These are phyloP conservation scores for Umbilicus rupestris DNA, from an alignment of 164 flowering plant species.

Conservation along the genomic window DNA sequence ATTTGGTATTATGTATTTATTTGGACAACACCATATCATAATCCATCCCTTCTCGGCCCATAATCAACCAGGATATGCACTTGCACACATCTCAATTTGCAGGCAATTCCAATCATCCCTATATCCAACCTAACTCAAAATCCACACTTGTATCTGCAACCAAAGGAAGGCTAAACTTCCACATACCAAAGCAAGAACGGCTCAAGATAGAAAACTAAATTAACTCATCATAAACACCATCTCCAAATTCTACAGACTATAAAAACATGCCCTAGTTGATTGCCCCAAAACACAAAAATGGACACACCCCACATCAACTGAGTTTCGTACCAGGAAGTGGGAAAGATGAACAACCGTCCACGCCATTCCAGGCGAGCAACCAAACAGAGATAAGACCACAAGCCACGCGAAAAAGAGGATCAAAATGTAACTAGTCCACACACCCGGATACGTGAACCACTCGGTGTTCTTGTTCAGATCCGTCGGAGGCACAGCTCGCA, in stretches of 20 bases:
- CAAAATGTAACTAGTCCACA: slow-evolving; percentile 58
- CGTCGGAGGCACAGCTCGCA: slow-evolving; percentile 34
- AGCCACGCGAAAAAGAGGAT: slow-evolving; percentile 63
- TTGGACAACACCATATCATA: too few relatives aligned
- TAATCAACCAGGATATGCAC: too few relatives aligned
- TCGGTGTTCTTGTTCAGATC: slow-evolving; percentile 71
- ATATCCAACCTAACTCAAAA: too few relatives aligned
- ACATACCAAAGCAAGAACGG: background rate
- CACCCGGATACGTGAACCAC: slow-evolving; percentile 76
- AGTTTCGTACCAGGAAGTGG: slow-evolving; percentile 37
- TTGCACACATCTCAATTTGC: too few relatives aligned
- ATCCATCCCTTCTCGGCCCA: too few relatives aligned
- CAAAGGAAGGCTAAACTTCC: background rate
- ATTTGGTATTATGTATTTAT: too few relatives aligned
- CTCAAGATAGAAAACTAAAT: background rate
- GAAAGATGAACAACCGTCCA: slow-evolving; percentile 62
- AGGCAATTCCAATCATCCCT: too few relatives aligned
- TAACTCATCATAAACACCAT: background rate
- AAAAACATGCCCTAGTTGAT: background rate
- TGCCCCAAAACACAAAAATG: background rate
- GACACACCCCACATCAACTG: background rate
- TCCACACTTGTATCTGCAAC: too few relatives aligned
- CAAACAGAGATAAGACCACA: slow-evolving; percentile 43
- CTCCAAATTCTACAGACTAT: background rate
- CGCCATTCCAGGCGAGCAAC: slow-evolving; percentile 65